phyloP scores from a whole-genome alignment of 2,329 filamentous ascomycete genomes.

The Apiospora saccharicola region DNA sequence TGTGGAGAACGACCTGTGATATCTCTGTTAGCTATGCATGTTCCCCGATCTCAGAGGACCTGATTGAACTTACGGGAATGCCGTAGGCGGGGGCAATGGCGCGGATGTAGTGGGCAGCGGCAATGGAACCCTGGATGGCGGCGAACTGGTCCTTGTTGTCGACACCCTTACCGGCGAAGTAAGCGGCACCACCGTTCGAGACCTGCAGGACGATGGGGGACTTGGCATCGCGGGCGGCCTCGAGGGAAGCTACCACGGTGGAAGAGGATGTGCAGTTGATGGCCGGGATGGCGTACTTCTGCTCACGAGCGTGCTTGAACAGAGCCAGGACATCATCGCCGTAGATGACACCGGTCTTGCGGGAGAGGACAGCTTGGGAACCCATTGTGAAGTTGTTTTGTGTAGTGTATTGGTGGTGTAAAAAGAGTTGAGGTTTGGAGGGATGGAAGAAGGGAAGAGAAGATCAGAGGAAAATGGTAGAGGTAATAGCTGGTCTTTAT shows the following conservation, averaged over 20 bases:
- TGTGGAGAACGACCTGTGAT: constrained; percentile 77
- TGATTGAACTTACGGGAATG: constrained; percentile 64
- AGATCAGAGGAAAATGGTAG: background rate
- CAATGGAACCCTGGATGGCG: constrained; percentile 86
- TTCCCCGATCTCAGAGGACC: background rate
- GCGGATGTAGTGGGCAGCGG: constrained; percentile 93
- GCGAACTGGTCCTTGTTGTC: constrained; percentile 83
- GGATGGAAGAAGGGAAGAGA: background rate
- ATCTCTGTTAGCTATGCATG: background rate
- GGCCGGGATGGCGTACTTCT: constrained; percentile 88
- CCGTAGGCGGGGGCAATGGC: constrained; percentile 86
- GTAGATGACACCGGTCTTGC: constrained; percentile 40
- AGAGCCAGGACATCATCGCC: constrained; percentile 38
- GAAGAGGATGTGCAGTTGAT: constrained; percentile 96
- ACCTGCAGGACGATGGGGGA: constrained; percentile 92
- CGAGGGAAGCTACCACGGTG: constrained; percentile 83
- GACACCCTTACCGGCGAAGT: constrained; percentile 91
- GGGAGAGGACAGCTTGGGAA: constrained; percentile 31
- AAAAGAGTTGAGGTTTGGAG: background rate
- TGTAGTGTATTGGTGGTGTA: constrained; percentile 17
- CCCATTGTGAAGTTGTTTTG: constrained; percentile 25
- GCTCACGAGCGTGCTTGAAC: constrained; percentile 89
- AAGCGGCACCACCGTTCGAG: constrained; percentile 92
- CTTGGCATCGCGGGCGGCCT: constrained; percentile 93
- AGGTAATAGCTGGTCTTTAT: background rate